Percentiles rank a stretch among this genome's conserved stretches.
Evolutionary conservation across 345 rosid species (phyloP).

Genomic region (Salix arbutifolia): DNA sequence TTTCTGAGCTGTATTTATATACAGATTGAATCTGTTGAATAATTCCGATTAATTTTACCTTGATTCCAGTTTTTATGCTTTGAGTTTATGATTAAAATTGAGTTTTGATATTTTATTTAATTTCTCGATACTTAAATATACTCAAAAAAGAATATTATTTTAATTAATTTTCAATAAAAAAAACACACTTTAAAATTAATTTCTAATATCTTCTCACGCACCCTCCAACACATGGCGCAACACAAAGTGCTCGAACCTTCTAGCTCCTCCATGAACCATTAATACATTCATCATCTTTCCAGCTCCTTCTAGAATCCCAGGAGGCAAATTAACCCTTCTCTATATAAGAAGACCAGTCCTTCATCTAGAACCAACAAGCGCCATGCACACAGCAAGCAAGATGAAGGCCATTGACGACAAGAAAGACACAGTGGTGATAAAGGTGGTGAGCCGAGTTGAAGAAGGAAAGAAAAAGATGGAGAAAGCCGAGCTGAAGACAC

Average conservation of each 20-base stretch:
- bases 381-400: neutral
- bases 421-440: conserved; percentile 44
- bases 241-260: conserved; percentile 17
- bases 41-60: too few relatives aligned
- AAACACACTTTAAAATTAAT: too few relatives aligned
- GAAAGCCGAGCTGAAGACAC: conserved; percentile 40
- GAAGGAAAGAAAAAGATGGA: conserved; percentile 47
- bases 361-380: neutral
- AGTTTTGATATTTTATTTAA: too few relatives aligned
- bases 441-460: conserved; percentile 40
- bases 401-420: conserved; percentile 42
- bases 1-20: too few relatives aligned
- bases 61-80: too few relatives aligned
- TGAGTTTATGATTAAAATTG: too few relatives aligned
- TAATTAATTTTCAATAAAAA: too few relatives aligned
- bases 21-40: too few relatives aligned
- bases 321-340: neutral
- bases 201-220: too few relatives aligned
- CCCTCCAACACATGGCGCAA: conserved; percentile 10
- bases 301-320: conserved; percentile 15
- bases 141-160: too few relatives aligned
- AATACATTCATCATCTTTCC: conserved; percentile 1
- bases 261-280: neutral
- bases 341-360: too few relatives aligned
- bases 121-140: too few relatives aligned